Evolutionary conservation across 2,329 filamentous ascomycete genomes (phyloP).

Genomic region (Ophiostoma australiae): DNA sequence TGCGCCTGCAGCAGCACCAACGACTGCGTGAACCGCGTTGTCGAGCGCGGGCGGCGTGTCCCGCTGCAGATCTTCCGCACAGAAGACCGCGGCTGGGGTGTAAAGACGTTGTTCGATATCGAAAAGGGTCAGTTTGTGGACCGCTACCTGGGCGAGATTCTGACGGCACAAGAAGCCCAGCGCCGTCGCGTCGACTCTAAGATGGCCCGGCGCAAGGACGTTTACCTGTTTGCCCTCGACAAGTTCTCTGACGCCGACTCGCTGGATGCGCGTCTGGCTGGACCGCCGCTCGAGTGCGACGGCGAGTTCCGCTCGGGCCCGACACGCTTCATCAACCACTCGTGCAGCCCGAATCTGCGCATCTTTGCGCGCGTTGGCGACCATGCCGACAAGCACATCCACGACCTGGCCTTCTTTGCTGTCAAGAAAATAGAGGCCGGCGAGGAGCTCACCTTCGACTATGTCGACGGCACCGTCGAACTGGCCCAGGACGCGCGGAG

Average conservation of each 20-base stretch:
- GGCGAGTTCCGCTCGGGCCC: constrained; percentile 75
- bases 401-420: constrained; percentile 74
- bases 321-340: constrained; percentile 79
- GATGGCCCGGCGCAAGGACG: constrained; percentile 60
- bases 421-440: constrained; percentile 58
- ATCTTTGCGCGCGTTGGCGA: constrained; percentile 77
- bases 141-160: constrained; percentile 68
- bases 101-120: constrained; percentile 60
- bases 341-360: constrained; percentile 70
- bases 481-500: constrained; percentile 45
- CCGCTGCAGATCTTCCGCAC: constrained; percentile 75
- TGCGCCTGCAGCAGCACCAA: constrained; percentile 52
- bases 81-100: constrained; percentile 67
- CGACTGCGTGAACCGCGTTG: constrained; percentile 67
- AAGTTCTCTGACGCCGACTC: constrained; percentile 63
- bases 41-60: constrained; percentile 66
- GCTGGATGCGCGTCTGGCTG: constrained; percentile 51
- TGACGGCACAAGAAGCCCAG: constrained; percentile 60
- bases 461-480: constrained; percentile 60
- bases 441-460: constrained; percentile 75
- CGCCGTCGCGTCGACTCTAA: constrained; percentile 54
- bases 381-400: constrained; percentile 66
- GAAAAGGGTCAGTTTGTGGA: constrained; percentile 73
- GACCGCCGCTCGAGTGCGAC: constrained; percentile 56
- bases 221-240: constrained; percentile 76